Evolutionary conservation across 768 basidiomycete genomes (phyloP).

Genomic region (Mycena crocata): DNA sequence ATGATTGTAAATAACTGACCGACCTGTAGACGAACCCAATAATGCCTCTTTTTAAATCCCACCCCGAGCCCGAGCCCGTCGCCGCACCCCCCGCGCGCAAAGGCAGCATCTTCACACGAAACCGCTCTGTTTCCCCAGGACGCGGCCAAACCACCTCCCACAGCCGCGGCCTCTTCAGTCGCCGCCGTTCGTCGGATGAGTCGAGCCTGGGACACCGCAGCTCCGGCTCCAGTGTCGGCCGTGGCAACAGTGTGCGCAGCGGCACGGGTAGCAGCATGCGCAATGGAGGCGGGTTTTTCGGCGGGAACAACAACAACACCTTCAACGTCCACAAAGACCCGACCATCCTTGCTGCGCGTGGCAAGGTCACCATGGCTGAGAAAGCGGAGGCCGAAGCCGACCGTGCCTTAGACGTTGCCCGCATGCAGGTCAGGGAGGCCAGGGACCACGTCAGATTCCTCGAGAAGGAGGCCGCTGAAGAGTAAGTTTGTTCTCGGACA

Average conservation of each 20-base stretch:
- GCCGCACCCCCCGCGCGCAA: constrained; percentile 30
- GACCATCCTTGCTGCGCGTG: constrained; percentile 48
- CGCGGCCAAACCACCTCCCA: constrained; percentile 15
- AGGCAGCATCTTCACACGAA: constrained; percentile 34
- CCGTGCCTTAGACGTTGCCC: constrained; percentile 44
- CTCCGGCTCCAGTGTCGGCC: not conserved
- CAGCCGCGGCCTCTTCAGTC: constrained; percentile 31
- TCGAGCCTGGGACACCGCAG: constrained; percentile 19
- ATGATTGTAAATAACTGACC: not conserved
- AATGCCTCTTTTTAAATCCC: constrained; percentile 43
- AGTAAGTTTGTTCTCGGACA: constrained; percentile 45
- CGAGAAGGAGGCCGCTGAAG: constrained; percentile 52
- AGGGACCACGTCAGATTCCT: constrained; percentile 51
- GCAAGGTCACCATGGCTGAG: constrained; percentile 53
- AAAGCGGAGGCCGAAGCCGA: constrained; percentile 50
- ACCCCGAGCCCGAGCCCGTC: constrained; percentile 30
- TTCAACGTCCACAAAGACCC: constrained; percentile 46
- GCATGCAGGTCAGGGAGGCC: constrained; percentile 49
- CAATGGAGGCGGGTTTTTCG: constrained; percentile 30
- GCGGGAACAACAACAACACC: constrained; percentile 16
- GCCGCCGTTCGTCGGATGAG: constrained; percentile 37
- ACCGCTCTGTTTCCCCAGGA: constrained; percentile 33
- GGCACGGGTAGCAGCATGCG: constrained; percentile 20
- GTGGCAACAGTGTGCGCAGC: constrained; percentile 17
- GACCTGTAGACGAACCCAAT: not conserved